phyloP scores from a whole-genome alignment of 2,329 filamentous ascomycete genomes.

The Exophiala sp. region DNA sequence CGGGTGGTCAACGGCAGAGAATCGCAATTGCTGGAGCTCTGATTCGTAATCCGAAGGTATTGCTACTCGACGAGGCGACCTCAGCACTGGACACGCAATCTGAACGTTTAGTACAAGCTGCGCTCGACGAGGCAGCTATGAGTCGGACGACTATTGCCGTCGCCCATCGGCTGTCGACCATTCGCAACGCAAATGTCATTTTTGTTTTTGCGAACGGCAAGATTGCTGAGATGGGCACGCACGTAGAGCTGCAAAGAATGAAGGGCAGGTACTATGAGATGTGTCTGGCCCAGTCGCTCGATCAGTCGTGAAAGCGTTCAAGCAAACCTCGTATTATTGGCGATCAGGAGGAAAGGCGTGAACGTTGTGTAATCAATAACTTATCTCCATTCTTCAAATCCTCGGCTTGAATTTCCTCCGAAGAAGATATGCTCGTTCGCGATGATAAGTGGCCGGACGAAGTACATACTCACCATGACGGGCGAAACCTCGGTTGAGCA shows the following conservation, averaged over 20 bases:
- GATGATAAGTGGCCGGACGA: too few species aligned
- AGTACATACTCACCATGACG: too few species aligned
- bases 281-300: conserved; percentile 27
- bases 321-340: not conserved
- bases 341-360: not conserved
- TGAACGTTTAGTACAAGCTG: conserved; percentile 34
- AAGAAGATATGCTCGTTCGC: too few species aligned
- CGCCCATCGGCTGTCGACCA: conserved; percentile 39
- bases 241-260: conserved; percentile 38
- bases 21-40: conserved; percentile 44
- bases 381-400: not conserved
- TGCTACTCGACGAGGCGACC: conserved; percentile 46
- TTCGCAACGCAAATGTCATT: conserved; percentile 38
- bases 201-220: conserved; percentile 40
- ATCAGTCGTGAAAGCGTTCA: conserved; percentile 12
- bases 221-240: conserved; percentile 41
- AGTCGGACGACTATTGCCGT: conserved; percentile 35
- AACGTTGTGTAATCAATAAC: too few species aligned
- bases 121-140: conserved; percentile 31
- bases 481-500: not conserved
- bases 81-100: conserved; percentile 39
- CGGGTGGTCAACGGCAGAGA: conserved; percentile 43
- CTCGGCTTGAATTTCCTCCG: too few species aligned
- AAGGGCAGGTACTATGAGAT: conserved; percentile 41
- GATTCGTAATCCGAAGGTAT: conserved; percentile 34